Base-by-base conservation (phyloP, 352 stramenopile species). In the Pythium utonaiense region DNA sequence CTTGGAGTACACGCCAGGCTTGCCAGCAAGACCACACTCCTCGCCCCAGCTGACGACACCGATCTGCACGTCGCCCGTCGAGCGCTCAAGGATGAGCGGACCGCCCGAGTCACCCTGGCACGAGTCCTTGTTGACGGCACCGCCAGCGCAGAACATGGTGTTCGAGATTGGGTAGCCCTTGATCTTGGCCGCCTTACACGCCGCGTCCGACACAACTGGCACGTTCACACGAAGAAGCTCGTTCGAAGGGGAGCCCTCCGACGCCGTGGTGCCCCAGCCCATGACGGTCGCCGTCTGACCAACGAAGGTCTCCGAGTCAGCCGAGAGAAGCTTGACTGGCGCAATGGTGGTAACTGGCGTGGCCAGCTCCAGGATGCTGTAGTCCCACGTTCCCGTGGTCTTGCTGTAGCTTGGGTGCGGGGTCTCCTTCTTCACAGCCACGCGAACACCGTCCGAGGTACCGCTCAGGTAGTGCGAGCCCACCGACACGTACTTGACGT, bases 11-110 rank as follows among this genome's bases (percentile, higher is more conserved):
- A 89, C 74, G 28, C 74, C 78, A 0, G 80, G 80, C 21, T 83
- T 63, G 16, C 71, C 72, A 17, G 64, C 69, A 14, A 68, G 64
- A 3, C 74, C 78, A 41, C 80, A 90, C n/a, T 73, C 78, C 16
- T 78, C 57, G 10, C 76, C 78, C 77, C 77, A 89, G 57, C 77
- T 87, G 9, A 83, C 77, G n/a, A 89, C 68, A 3, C 75, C 80
- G 28, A 89, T 52, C 7, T 82, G 60, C 1, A 74, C 54, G 17
- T 83, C 75, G 10, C 67, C 59, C 33, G 36, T 60, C 22, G 64
- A 42, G 0, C 49, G 63, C 50, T 78, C 67, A 6, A 75, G 60
- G 34, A 78, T 79, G 13, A 78, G 64, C 7, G 80, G 77, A n/a
- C 77, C 74, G 7, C 80, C 80, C 12, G 71, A 85, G 75, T 88